These are phyloP conservation scores for Heterobasidion parviporum DNA, from an alignment of 1,284 basidiomycete species.

Conservation along the genomic window DNA sequence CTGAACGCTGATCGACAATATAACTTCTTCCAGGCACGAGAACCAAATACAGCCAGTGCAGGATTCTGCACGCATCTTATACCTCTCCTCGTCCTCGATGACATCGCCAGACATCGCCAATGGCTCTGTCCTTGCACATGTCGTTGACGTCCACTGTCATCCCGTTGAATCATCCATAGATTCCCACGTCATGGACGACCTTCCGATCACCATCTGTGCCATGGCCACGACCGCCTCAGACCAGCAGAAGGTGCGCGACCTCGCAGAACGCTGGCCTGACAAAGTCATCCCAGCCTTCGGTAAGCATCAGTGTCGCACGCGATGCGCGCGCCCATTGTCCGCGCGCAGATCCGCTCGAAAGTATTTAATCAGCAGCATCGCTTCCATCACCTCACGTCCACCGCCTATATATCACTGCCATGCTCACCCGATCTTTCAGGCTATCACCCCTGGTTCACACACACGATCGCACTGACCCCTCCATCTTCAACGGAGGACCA, in stretches of 20 bases:
- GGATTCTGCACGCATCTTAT: neutral
- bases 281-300: constrained; percentile 74
- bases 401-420: neutral
- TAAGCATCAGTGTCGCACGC: constrained; percentile 25
- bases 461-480: constrained; percentile 48
- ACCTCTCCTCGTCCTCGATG: neutral
- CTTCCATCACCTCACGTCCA: neutral
- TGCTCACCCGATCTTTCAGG: constrained; percentile 31
- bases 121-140: constrained; percentile 44
- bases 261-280: constrained; percentile 49
- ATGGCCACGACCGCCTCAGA: constrained; percentile 63
- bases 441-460: constrained; percentile 80
- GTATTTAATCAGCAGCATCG: neutral
- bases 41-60: too few species aligned
- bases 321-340: neutral
- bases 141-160: constrained; percentile 77
- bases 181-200: constrained; percentile 34
- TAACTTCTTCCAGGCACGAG: too few species aligned
- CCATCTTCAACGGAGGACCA: constrained; percentile 49
- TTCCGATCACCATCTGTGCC: constrained; percentile 61
- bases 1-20: too few species aligned
- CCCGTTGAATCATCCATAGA: constrained; percentile 49
- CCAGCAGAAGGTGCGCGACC: constrained; percentile 52
- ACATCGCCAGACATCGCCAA: constrained; percentile 14
- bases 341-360: neutral